A percentile compares a stretch with the other conserved stretches of the same genome.
Evolutionary conservation across 805 yeast species (phyloP).

Genomic region (Cyberlindnera bimundalis): DNA sequence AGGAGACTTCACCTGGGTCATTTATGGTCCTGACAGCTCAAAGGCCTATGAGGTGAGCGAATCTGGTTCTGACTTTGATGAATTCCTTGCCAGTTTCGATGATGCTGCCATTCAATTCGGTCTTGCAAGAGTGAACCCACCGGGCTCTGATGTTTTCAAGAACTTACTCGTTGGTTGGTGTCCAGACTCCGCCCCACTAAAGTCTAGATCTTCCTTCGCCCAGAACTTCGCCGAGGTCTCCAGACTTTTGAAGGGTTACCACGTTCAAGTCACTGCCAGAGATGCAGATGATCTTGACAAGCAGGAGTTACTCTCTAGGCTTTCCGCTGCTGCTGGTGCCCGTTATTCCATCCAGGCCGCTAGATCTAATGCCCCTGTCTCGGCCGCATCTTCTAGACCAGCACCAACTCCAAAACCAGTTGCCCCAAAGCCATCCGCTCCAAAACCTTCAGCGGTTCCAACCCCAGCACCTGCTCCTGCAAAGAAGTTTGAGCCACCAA

Average conservation of each 20-base stretch:
- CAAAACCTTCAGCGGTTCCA: constrained; percentile 19
- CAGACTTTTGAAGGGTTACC: constrained; percentile 73
- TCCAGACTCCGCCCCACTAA: constrained; percentile 90
- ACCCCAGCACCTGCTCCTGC: constrained; percentile 19
- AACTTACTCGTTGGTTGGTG: constrained; percentile 90
- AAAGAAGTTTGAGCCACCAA: constrained; percentile 20
- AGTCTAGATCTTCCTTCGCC: constrained; percentile 72
- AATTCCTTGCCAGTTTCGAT: constrained; percentile 75
- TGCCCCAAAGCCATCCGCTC: constrained; percentile 22
- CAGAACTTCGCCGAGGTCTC: constrained; percentile 74
- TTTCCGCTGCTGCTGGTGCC: constrained; percentile 93
- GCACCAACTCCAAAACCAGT: constrained; percentile 30
- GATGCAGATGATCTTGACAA: constrained; percentile 86
- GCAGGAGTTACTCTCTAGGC: constrained; percentile 65
- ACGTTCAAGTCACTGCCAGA: constrained; percentile 96
- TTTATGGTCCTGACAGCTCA: constrained; percentile 68
- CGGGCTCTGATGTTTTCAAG: constrained; percentile 88
- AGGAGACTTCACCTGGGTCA: constrained; percentile 65
- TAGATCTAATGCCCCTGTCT: constrained; percentile 30
- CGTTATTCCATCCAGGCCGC: constrained; percentile 69
- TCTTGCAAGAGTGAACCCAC: constrained; percentile 79
- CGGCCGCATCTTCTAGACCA: constrained; percentile 29
- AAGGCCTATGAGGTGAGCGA: constrained; percentile 40
- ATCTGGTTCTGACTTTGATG: constrained; percentile 63
- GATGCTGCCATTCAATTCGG: constrained; percentile 92